phyloP scores from a whole-genome alignment of 2,329 filamentous ascomycete species.

The Fusarium sp. region DNA sequence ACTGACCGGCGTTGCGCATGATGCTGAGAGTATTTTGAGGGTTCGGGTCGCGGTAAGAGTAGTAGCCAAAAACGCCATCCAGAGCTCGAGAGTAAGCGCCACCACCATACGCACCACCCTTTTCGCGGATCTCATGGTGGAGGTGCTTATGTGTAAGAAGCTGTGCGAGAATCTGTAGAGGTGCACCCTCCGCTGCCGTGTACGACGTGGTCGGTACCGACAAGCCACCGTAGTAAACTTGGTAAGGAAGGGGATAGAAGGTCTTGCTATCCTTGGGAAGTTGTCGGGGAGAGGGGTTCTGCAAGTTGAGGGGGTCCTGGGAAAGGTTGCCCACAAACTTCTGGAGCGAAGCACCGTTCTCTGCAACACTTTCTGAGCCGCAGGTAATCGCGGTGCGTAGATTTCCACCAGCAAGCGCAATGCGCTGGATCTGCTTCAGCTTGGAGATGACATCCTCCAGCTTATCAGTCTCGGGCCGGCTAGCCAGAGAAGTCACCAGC shows the following conservation, averaged over 20 bases:
- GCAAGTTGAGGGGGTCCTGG: constrained; percentile 56
- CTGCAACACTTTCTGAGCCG: constrained; percentile 76
- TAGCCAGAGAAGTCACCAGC: constrained; percentile 82
- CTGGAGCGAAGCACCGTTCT: constrained; percentile 78
- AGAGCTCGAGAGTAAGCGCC: constrained; percentile 86
- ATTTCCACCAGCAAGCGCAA: constrained; percentile 77
- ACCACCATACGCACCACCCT: constrained; percentile 95
- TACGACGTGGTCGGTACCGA: constrained; percentile 89
- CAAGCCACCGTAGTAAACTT: constrained; percentile 93
- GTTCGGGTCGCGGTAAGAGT: constrained; percentile 97
- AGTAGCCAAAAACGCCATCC: constrained; percentile 91
- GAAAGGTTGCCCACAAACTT: constrained; percentile 71
- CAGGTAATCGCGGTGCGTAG: constrained; percentile 90
- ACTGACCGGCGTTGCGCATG: constrained; percentile 84
- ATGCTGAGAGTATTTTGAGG: constrained; percentile 88
- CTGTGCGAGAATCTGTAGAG: constrained; percentile 89
- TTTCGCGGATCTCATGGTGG: constrained; percentile 97
- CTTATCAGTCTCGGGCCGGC: constrained; percentile 75
- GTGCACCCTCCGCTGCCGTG: constrained; percentile 78
- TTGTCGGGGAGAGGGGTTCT: constrained; percentile 48
- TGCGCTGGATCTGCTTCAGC: constrained; percentile 84
- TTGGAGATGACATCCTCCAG: constrained; percentile 83
- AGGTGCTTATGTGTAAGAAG: constrained; percentile 96
- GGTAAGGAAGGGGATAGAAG: constrained; percentile 95
- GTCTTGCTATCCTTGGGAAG: constrained; percentile 73